Conservation (phyloP, 1,139 yeast genomes). For the Pichia cactophila region DNA sequence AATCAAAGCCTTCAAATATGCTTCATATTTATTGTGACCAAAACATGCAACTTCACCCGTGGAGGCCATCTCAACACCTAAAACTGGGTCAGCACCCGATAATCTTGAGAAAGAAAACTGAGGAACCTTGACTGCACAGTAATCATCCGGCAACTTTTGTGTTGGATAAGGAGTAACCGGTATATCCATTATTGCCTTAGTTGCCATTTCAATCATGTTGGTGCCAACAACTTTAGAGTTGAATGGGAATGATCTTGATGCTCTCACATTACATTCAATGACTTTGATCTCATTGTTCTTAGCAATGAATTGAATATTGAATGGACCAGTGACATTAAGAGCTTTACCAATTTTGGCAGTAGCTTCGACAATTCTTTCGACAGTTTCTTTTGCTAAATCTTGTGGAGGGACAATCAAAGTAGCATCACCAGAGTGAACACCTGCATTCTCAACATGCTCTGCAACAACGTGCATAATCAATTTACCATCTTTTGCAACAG, state of each 20-base stretch:
- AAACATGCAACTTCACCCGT: slow-evolving; percentile 99
- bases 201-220: slow-evolving; percentile 94
- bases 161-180: slow-evolving; percentile 87
- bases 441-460: slow-evolving; percentile 98
- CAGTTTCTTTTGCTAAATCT: slow-evolving; percentile 88
- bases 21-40: slow-evolving; percentile 94
- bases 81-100: slow-evolving; percentile 97
- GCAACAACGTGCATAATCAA: slow-evolving; percentile 96
- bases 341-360: slow-evolving; percentile 97
- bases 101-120: slow-evolving; percentile 96
- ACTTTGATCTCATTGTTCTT: slow-evolving; percentile 67
- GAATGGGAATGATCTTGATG: slow-evolving; percentile 98
- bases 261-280: slow-evolving; percentile 97
- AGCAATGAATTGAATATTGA: slow-evolving; percentile 90
- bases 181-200: slow-evolving; percentile 88
- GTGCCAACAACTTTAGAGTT: slow-evolving; percentile 97
- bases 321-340: slow-evolving; percentile 95
- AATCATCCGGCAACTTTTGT: slow-evolving; percentile 80
- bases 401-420: slow-evolving; percentile 96
- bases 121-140: slow-evolving; percentile 96
- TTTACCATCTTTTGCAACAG: slow-evolving; percentile 93
- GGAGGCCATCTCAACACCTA: slow-evolving; percentile 99
- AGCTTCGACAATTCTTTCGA: slow-evolving; percentile 83
- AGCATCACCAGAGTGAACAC: slow-evolving; percentile 99
- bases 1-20: slow-evolving; percentile 86